Base-by-base conservation (phyloP, 768 basidiomycete species). In the Leccinum imitatum region DNA sequence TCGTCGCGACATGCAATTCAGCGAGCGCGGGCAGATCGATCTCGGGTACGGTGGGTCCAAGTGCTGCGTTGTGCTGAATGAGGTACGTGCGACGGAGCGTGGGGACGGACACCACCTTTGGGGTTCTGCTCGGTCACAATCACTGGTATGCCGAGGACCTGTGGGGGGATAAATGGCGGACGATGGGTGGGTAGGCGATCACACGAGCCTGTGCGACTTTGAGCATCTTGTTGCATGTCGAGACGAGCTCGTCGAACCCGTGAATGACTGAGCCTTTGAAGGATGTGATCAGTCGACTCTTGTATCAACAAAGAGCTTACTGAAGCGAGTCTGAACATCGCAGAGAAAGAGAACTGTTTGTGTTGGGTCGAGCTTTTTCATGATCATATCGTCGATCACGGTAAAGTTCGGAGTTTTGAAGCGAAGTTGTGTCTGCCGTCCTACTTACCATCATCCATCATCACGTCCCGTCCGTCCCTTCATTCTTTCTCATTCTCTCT, bases 51-150 rank as follows among this genome's bases (percentile, higher is more conserved):
- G 87, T 91, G 17, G 78, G 76, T 0, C 92, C 93, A 47, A 94
- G 80, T 1, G 81, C 90, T 92, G 66, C 46, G 23, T n/a, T 15
- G 54, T 37, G 33, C n/a, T 23, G 54, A 50, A 44, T 69, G 56
- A 64, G 57, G 41, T 13, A 25, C 27, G 37, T 58, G 53, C 6
- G 14, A 44, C 23, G 50, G 48, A 39, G 33, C 19, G 53, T 30
- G 41, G 23, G 50, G 39, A 17, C 48, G 11, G 46, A n/a, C 8
- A 54, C 50, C 57, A 89, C 91, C 90, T 82, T 77, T 85, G 3
- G 90, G 81, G 68, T 91, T 90, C 74, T 96, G 93, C 62, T 93
- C 93, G 0, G 94, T 95, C 23, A 79, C 84, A n/a, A 95, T 70
- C 10, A 95, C 86, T 47, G 86, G 86, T 50, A 90, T 82, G 54